phyloP scores from a whole-genome alignment of 441 rosid species.

The Pelargonium myrrhifolium region DNA sequence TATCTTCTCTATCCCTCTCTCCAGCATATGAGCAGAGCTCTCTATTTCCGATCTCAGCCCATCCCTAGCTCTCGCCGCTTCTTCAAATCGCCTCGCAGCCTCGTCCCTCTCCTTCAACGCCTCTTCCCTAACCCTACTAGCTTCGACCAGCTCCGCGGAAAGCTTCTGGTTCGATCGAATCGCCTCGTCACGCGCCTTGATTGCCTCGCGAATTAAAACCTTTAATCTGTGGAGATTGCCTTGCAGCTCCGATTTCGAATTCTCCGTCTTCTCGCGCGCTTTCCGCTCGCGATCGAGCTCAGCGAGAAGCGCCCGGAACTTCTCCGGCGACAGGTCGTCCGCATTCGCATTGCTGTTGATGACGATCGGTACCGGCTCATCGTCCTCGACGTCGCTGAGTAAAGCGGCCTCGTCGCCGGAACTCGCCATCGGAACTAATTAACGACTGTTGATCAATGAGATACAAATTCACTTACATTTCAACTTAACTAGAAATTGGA shows the following conservation, averaged over 20 bases:
- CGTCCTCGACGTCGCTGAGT: constrained; percentile 81
- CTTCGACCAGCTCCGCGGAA: constrained; percentile 39
- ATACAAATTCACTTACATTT: background rate
- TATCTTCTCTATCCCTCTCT: constrained; percentile 88
- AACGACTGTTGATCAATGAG: background rate
- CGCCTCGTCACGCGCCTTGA: constrained; percentile 73
- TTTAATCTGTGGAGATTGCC: constrained; percentile 52
- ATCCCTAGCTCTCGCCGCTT: constrained; percentile 44
- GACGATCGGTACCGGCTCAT: constrained; percentile 47
- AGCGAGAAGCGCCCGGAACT: constrained; percentile 45
- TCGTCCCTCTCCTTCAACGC: constrained; percentile 45
- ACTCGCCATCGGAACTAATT: constrained; percentile 33
- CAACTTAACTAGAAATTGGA: background rate
- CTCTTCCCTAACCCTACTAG: constrained; percentile 43
- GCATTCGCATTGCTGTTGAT: constrained; percentile 25
- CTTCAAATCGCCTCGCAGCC: constrained; percentile 37
- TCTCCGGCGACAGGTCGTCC: constrained; percentile 43
- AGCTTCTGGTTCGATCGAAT: constrained; percentile 38
- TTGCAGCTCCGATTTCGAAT: constrained; percentile 56
- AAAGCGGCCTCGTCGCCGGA: constrained; percentile 52
- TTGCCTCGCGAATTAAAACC: constrained; percentile 66
- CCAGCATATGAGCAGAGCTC: constrained; percentile 74
- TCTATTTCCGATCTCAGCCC: constrained; percentile 63
- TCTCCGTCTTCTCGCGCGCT: constrained; percentile 62
- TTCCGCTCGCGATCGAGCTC: constrained; percentile 83